Conservation (phyloP, 2,329 filamentous ascomycete species). For the Triangularia setosa region DNA sequence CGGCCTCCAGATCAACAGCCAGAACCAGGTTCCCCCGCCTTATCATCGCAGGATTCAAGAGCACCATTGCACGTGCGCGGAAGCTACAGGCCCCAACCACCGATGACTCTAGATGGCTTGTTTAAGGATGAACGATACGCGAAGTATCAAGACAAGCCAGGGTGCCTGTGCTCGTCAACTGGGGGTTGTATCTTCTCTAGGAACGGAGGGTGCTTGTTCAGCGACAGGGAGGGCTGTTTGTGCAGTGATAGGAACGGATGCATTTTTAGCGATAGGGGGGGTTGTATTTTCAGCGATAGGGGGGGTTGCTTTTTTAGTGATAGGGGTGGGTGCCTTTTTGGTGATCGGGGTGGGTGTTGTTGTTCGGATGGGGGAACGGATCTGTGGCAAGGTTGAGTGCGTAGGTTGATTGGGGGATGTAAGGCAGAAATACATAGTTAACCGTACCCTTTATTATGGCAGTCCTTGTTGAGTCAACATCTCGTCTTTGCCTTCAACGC, state of each 20-base stretch:
- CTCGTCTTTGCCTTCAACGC: background rate
- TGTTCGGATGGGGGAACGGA: too few species aligned
- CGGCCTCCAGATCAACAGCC: background rate
- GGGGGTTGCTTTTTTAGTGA: background rate
- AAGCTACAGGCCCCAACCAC: background rate
- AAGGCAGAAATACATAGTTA: too few species aligned
- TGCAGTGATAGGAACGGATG: background rate
- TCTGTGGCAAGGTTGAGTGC: too few species aligned
- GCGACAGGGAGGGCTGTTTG: background rate
- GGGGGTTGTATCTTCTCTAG: background rate
- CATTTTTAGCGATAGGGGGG: background rate
- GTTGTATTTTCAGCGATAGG: background rate
- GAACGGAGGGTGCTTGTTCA: background rate
- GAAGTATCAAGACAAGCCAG: background rate
- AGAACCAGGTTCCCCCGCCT: background rate
- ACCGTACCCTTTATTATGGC: too few species aligned
- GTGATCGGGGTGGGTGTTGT: background rate
- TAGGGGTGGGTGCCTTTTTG: background rate
- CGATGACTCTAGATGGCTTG: background rate
- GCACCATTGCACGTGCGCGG: background rate
- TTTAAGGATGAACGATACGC: background rate
- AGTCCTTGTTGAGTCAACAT: too few species aligned
- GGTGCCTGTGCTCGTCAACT: background rate
- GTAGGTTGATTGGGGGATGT: too few species aligned
- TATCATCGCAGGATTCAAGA: background rate